Evolutionary conservation across 257 asterid species (phyloP).

Genomic region (Galeopsis tetrahit): DNA sequence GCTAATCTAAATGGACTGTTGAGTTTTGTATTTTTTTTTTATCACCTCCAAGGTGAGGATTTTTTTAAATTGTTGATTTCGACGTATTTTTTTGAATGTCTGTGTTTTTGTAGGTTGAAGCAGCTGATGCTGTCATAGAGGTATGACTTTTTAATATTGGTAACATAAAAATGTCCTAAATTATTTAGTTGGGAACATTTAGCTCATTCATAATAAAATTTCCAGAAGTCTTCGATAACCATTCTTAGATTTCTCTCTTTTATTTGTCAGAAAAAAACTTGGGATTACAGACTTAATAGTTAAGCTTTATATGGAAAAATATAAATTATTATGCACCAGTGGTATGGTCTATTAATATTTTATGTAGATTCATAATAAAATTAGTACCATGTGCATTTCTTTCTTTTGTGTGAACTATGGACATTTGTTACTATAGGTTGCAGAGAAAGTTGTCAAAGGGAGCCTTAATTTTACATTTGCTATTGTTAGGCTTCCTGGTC

Average conservation of each 20-base stretch:
- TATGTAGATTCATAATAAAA: background rate
- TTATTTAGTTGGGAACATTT: conserved; percentile 17
- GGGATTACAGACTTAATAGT: background rate
- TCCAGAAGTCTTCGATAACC: background rate
- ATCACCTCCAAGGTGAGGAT: too few species aligned
- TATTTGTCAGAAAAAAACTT: conserved; percentile 5
- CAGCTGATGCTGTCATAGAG: conserved; percentile 92
- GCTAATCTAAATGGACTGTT: too few species aligned
- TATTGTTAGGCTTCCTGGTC: conserved; percentile 97
- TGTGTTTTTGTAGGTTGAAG: too few species aligned
- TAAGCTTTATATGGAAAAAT: background rate
- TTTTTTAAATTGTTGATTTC: too few species aligned
- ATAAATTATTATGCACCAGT: background rate
- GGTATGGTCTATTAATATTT: background rate
- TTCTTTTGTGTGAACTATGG: background rate
- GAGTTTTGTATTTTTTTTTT: too few species aligned
- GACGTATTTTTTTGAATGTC: too few species aligned
- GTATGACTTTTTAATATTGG: conserved; percentile 44
- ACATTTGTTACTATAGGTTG: conserved; percentile 49
- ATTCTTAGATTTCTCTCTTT: background rate
- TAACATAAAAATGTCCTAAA: background rate
- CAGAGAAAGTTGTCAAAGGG: conserved; percentile 88
- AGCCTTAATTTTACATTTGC: conserved; percentile 87
- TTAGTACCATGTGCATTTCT: background rate
- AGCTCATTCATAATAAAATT: background rate